phyloP scores from a whole-genome alignment of 1,284 basidiomycete genomes.

The Ganoderma leucocontextum region DNA sequence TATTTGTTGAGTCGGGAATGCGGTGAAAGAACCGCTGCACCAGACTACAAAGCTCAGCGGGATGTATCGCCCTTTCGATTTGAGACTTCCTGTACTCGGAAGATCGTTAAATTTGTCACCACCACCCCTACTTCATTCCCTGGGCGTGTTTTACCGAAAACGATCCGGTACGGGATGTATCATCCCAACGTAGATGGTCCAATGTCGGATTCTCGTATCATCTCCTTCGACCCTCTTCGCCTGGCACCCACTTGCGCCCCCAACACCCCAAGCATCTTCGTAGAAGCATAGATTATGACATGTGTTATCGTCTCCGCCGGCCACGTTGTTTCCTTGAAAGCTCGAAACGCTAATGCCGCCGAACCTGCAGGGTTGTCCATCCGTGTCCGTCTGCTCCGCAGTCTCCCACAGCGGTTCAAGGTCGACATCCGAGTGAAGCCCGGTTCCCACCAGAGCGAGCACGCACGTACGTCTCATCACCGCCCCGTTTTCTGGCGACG shows the following conservation, averaged over 20 bases:
- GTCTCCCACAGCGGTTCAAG: constrained; percentile 93
- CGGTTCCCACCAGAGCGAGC: constrained; percentile 95
- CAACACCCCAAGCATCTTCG: background rate
- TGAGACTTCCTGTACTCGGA: background rate
- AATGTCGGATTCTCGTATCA: background rate
- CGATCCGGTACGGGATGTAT: background rate
- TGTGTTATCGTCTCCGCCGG: background rate
- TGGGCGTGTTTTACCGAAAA: background rate
- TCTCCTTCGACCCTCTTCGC: background rate
- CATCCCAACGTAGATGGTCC: no score
- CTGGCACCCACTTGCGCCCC: background rate
- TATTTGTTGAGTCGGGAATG: background rate
- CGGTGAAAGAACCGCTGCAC: background rate
- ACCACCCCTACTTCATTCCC: background rate
- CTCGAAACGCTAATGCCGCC: constrained; percentile 6
- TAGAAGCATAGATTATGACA: background rate
- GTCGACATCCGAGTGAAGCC: constrained; percentile 94
- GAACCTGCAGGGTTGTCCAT: constrained; percentile 72
- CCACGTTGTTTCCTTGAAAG: background rate
- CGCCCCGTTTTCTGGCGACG: background rate
- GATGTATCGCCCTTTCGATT: background rate
- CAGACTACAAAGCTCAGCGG: background rate
- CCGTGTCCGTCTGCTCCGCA: constrained; percentile 89
- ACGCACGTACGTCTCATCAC: constrained; percentile 65
- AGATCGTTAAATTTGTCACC: background rate